phyloP scores from a whole-genome alignment of 257 asterid species.

The Forsythia viridissima region DNA sequence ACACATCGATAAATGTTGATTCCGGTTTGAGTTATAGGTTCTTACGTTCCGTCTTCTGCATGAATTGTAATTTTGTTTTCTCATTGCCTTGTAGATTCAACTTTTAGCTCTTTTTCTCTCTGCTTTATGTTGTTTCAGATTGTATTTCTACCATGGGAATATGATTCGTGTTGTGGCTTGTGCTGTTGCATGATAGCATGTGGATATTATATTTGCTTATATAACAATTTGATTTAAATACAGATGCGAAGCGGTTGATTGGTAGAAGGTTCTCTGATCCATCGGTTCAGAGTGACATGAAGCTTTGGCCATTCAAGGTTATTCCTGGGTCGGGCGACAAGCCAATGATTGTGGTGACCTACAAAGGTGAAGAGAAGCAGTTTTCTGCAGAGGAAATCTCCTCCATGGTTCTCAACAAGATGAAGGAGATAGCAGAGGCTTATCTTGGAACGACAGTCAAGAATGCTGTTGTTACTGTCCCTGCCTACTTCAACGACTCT shows the following conservation, averaged over 20 bases:
- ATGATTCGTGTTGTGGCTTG: too few species aligned
- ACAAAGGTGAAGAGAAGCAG: slow-evolving; percentile 1
- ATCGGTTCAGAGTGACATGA: slow-evolving; percentile 1
- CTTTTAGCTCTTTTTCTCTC: too few species aligned
- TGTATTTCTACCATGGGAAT: too few species aligned
- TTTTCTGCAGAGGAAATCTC: not conserved
- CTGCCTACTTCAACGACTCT: not conserved
- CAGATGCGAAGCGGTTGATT: not conserved
- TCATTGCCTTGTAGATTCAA: not conserved
- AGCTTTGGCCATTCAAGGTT: not conserved
- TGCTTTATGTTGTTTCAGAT: too few species aligned
- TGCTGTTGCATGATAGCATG: too few species aligned
- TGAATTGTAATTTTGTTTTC: not conserved
- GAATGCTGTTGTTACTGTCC: not conserved
- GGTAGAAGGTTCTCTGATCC: not conserved
- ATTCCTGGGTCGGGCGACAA: not conserved
- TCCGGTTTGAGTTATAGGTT: not conserved
- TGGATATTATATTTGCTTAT: not conserved
- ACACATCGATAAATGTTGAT: not conserved
- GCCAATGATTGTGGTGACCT: not conserved
- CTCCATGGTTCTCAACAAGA: not conserved
- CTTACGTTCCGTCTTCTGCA: not conserved
- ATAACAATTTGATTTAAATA: not conserved
- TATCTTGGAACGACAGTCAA: not conserved
- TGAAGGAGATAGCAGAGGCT: slow-evolving; percentile 1